A percentile compares a stretch with the other conserved stretches of the same genome.
These are phyloP conservation scores for Flaveria bidentis DNA, from an alignment of 129 eudicot genomes.

Conservation along the genomic window DNA sequence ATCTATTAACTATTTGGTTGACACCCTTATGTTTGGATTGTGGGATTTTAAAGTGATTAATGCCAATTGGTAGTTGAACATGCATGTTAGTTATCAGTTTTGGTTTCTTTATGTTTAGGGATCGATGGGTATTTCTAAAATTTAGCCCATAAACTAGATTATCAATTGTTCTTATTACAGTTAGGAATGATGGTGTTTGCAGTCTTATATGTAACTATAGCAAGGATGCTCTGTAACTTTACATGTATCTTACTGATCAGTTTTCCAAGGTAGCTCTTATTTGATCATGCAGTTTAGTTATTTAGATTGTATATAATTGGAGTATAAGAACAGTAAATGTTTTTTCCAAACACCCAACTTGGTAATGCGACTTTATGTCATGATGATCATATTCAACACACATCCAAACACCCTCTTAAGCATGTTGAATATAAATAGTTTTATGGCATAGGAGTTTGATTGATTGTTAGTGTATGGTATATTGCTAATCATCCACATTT, in stretches of 20 bases:
- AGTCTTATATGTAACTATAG: background rate
- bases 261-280: no score
- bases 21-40: background rate
- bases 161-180: background rate
- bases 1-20: background rate
- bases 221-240: background rate
- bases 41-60: background rate
- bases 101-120: background rate
- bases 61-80: background rate
- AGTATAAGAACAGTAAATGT: background rate
- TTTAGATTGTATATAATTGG: background rate
- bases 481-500: background rate
- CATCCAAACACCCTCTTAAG: background rate
- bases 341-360: no score
- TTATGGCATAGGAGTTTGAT: background rate
- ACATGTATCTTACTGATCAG: background rate
- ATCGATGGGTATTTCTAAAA: no score
- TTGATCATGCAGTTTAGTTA: background rate
- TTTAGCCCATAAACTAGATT: no score
- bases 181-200: background rate
- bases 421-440: background rate
- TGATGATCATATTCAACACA: background rate
- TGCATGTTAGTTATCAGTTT: background rate
- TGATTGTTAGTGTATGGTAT: background rate
- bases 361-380: background rate